phyloP scores from a whole-genome alignment of 345 rosid genomes.

The Bruguiera gymnorhiza region DNA sequence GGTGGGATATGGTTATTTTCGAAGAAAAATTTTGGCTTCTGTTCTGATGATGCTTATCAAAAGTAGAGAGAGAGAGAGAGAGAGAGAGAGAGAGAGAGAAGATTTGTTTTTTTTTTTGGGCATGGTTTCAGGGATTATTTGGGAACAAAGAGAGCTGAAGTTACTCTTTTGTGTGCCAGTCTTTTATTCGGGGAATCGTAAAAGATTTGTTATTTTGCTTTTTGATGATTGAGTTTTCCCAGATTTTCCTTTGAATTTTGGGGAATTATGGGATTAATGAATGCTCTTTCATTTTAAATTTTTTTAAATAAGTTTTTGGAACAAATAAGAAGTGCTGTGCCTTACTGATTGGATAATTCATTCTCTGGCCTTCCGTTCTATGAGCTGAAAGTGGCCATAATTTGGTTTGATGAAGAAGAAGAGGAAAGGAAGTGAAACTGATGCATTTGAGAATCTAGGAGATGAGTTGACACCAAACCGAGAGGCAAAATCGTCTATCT shows the following conservation, averaged over 20 bases:
- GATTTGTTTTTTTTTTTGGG: neutral
- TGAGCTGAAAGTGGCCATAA: neutral
- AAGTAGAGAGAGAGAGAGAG: neutral
- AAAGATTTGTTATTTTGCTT: neutral
- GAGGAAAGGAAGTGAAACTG: constrained; percentile 84
- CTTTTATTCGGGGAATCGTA: neutral
- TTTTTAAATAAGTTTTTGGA: neutral
- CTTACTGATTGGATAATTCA: neutral
- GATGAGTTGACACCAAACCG: constrained; percentile 30
- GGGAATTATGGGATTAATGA: neutral
- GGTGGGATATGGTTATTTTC: neutral
- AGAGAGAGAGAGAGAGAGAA: neutral
- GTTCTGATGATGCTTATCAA: neutral
- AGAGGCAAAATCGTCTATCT: constrained; percentile 47
- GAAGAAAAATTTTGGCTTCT: too few relatives aligned
- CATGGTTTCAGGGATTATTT: neutral
- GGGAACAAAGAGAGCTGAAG: too few relatives aligned
- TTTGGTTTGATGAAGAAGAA: constrained; percentile 80
- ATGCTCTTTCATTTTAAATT: neutral
- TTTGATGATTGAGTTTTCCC: neutral
- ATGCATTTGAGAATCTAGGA: constrained; percentile 30
- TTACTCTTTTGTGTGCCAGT: too few relatives aligned
- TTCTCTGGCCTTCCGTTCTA: neutral
- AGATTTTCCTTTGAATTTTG: neutral
- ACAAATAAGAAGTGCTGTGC: neutral